These are phyloP conservation scores for Saccharum hybrid DNA, from an alignment of 202 grass and related monocot species.

Conservation along the genomic window DNA sequence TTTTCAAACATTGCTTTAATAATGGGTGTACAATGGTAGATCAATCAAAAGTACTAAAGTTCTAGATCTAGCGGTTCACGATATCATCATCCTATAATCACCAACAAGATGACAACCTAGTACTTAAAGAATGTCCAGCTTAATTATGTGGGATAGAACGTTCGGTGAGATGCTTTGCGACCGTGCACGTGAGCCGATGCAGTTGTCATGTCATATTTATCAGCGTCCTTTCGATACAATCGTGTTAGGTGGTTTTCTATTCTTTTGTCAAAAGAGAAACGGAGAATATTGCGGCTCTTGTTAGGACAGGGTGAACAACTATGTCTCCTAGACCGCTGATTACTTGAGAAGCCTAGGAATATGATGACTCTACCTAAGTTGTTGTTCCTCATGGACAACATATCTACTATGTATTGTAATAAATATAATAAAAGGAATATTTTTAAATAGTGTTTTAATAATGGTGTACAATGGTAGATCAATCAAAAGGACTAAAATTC, in stretches of 20 bases:
- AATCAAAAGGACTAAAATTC: neutral
- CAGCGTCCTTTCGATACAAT: rapidly evolving
- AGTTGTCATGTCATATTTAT: neutral
- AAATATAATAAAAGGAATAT: neutral
- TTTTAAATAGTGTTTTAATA: neutral
- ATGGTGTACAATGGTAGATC: neutral
- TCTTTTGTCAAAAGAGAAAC: too few relatives aligned
- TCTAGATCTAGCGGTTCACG: neutral
- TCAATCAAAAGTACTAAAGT: too few relatives aligned
- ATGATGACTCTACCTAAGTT: too few relatives aligned
- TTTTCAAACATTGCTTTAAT: neutral
- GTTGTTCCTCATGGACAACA: too few relatives aligned
- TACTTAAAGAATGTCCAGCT: neutral
- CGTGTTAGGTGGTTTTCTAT: neutral
- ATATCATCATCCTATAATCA: neutral
- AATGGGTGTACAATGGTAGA: neutral
- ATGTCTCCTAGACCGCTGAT: too few relatives aligned
- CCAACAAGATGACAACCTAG: neutral
- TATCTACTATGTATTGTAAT: neutral
- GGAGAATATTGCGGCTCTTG: too few relatives aligned
- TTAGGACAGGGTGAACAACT: too few relatives aligned
- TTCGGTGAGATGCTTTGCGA: neutral
- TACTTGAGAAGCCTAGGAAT: too few relatives aligned
- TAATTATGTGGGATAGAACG: neutral
- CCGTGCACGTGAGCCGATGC: neutral